These are phyloP conservation scores for Mycena maculata DNA, from an alignment of 768 basidiomycete species.

Conservation along the genomic window DNA sequence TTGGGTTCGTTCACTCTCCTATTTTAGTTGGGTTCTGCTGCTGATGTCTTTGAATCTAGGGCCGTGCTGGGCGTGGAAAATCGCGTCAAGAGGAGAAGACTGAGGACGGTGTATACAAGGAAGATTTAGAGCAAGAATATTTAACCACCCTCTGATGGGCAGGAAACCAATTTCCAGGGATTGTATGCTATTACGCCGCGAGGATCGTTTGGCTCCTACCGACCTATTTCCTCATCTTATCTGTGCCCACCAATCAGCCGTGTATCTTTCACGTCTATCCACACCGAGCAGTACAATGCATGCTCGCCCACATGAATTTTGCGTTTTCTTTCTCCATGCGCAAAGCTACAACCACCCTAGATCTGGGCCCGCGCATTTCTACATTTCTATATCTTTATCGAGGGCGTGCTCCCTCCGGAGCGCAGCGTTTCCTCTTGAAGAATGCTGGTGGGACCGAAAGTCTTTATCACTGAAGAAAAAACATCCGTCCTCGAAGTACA, in stretches of 20 bases:
- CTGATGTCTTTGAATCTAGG: constrained; percentile 9
- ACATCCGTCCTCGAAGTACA: not conserved
- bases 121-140: too few species aligned
- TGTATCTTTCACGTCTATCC: too few species aligned
- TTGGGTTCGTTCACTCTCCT: constrained; percentile 8
- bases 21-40: not conserved
- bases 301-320: not conserved
- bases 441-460: not conserved
- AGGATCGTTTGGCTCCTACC: too few species aligned
- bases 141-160: too few species aligned
- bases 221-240: too few species aligned
- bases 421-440: not conserved
- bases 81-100: too few species aligned
- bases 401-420: not conserved
- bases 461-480: not conserved
- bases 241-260: too few species aligned
- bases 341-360: not conserved
- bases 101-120: too few species aligned
- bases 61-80: constrained; percentile 36
- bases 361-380: not conserved
- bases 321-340: not conserved
- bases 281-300: too few species aligned
- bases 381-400: not conserved
- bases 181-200: too few species aligned
- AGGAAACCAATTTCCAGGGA: too few species aligned